Evolutionary conservation across 1,284 basidiomycete species (phyloP).

Genomic region (Crucibulum parvulum): DNA sequence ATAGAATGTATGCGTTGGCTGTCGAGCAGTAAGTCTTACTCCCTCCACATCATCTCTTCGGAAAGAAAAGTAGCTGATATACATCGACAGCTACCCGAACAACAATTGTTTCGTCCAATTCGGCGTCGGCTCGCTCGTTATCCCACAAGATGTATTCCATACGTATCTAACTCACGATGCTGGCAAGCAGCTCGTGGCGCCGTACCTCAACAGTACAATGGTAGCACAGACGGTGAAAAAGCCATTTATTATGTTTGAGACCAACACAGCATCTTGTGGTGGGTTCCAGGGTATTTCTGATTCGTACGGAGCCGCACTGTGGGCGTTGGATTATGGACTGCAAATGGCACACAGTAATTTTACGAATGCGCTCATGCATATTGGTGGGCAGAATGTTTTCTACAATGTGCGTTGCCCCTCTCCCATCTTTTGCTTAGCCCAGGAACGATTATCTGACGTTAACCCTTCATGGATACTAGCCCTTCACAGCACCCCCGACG

Average conservation of each 20-base stretch:
- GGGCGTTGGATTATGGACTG: constrained; percentile 72
- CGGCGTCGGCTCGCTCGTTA: constrained; percentile 46
- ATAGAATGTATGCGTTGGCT: constrained; percentile 54
- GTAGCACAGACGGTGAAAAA: constrained; percentile 55
- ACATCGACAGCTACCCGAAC: constrained; percentile 52
- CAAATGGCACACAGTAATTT: constrained; percentile 70
- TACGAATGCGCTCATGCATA: constrained; percentile 61
- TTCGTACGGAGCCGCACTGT: constrained; percentile 74
- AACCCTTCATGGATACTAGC: constrained; percentile 4
- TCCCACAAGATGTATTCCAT: constrained; percentile 61
- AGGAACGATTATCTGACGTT: constrained; percentile 29
- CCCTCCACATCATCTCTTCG: constrained; percentile 25
- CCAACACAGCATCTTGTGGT: constrained; percentile 83
- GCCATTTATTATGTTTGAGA: constrained; percentile 78
- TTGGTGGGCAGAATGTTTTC: constrained; percentile 71
- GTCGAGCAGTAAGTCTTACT: constrained; percentile 57
- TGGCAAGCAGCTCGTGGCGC: constrained; percentile 48
- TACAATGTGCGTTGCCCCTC: constrained; percentile 60
- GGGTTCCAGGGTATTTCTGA: constrained; percentile 81
- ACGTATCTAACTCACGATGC: constrained; percentile 65
- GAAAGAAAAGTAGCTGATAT: constrained; percentile 10
- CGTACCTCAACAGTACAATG: constrained; percentile 56
- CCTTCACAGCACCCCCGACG: constrained; percentile 57
- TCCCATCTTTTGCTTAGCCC: constrained; percentile 41
- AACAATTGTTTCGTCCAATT: constrained; percentile 71